Evolutionary conservation across 2,329 filamentous ascomycete species (phyloP).

Genomic region (Pseudomassariella vexata): DNA sequence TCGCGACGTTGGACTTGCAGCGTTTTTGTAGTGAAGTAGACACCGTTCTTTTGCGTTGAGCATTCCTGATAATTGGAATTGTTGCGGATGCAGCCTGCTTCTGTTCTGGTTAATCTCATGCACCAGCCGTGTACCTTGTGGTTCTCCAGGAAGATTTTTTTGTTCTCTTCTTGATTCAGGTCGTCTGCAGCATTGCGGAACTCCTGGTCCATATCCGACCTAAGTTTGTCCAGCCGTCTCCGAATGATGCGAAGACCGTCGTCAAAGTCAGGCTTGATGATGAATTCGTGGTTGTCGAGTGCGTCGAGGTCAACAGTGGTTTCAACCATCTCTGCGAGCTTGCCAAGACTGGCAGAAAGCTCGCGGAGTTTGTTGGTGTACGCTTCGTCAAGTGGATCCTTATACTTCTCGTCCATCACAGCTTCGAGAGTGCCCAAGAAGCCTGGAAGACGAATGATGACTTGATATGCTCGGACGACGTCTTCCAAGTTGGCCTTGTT

Average conservation of each 20-base stretch:
- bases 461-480: slow-evolving; percentile 91
- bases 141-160: slow-evolving; percentile 97
- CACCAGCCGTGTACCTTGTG: slow-evolving; percentile 96
- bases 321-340: slow-evolving; percentile 96
- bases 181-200: slow-evolving; percentile 73
- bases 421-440: slow-evolving; percentile 85
- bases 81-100: slow-evolving; percentile 89
- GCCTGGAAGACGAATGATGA: slow-evolving; percentile 83
- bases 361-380: slow-evolving; percentile 81
- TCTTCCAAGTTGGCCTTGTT: slow-evolving; percentile 90
- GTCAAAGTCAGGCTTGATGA: slow-evolving; percentile 98
- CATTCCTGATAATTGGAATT: slow-evolving; percentile 88
- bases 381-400: slow-evolving; percentile 75
- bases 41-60: slow-evolving; percentile 97
- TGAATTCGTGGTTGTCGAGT: slow-evolving; percentile 93
- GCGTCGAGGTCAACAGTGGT: slow-evolving; percentile 95
- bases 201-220: slow-evolving; percentile 76
- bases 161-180: slow-evolving; percentile 86
- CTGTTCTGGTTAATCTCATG: slow-evolving; percentile 84
- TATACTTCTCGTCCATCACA: slow-evolving; percentile 93
- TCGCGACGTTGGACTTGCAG: slow-evolving; percentile 79
- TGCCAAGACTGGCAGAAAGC: slow-evolving; percentile 72
- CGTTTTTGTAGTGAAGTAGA: slow-evolving; percentile 89
- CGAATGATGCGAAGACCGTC: slow-evolving; percentile 82
- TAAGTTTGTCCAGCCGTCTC: slow-evolving; percentile 81